A percentile compares a stretch with the other conserved stretches of the same genome.
Evolutionary conservation across 2,329 filamentous ascomycete genomes (phyloP).

Genomic region (Tothia fuscella): DNA sequence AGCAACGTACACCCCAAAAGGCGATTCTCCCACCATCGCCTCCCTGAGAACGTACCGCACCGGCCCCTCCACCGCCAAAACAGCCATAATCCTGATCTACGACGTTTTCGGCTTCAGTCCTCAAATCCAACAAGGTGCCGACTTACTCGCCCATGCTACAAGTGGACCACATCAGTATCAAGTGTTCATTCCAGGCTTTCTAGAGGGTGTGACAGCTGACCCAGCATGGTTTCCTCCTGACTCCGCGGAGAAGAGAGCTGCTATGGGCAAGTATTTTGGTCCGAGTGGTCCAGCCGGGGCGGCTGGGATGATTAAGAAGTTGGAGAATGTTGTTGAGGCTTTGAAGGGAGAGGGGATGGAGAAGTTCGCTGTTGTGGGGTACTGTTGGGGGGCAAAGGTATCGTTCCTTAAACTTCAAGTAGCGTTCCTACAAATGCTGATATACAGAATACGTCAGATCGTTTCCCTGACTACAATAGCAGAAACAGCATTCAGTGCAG

Average conservation of each 20-base stretch:
- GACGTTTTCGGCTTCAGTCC: slow-evolving; percentile 11
- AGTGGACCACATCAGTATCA: neutral
- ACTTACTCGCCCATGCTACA: neutral
- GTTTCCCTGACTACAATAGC: no score
- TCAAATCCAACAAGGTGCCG: slow-evolving; percentile 10
- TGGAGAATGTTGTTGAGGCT: neutral
- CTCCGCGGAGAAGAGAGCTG: neutral
- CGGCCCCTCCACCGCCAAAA: slow-evolving; percentile 5
- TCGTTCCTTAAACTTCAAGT: no score
- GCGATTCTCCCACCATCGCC: slow-evolving; percentile 1
- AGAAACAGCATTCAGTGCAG: no score
- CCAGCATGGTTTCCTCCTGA: slow-evolving; percentile 5
- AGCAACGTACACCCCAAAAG: slow-evolving; percentile 5
- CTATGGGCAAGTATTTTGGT: slow-evolving; percentile 9
- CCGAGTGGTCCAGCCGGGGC: neutral
- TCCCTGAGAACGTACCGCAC: slow-evolving; percentile 3
- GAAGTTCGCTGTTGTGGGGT: slow-evolving; percentile 7
- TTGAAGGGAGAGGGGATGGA: neutral
- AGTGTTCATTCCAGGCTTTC: slow-evolving; percentile 12
- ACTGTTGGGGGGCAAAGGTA: slow-evolving; percentile 12
- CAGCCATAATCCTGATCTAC: slow-evolving; percentile 10
- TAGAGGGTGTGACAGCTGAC: slow-evolving; percentile 8
- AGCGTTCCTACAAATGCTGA: no score
- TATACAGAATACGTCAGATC: no score
- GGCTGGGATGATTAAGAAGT: neutral